A percentile compares a stretch with the other conserved stretches of the same genome.
These are phyloP conservation scores for Scutellaria galericulata DNA, from an alignment of 257 asterid species.

Conservation along the genomic window DNA sequence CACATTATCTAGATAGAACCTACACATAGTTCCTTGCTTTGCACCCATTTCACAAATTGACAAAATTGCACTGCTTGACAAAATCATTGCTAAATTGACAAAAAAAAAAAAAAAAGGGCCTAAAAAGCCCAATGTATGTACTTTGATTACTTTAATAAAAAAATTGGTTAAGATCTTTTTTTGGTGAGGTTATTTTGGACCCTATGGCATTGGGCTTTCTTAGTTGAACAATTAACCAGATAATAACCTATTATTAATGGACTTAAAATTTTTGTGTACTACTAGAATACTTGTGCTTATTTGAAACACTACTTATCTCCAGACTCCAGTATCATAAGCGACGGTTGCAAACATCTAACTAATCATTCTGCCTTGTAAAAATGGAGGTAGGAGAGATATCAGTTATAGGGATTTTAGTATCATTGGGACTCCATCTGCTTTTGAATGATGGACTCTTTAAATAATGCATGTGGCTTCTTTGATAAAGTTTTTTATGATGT, in stretches of 20 bases:
- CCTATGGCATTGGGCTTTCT: neutral
- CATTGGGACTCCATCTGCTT: neutral
- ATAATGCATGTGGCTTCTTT: neutral
- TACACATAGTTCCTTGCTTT: too few relatives aligned
- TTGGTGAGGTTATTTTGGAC: neutral
- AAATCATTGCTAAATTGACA: too few relatives aligned
- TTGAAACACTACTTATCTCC: neutral
- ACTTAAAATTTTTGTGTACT: neutral
- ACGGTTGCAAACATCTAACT: neutral
- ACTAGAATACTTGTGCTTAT: constrained; percentile 19
- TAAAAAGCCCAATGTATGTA: too few relatives aligned
- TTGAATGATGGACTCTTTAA: neutral
- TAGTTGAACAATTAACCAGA: neutral
- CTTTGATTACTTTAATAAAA: too few relatives aligned
- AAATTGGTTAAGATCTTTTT: too few relatives aligned
- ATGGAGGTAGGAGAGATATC: constrained; percentile 18
- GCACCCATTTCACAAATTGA: too few relatives aligned
- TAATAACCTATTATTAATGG: neutral
- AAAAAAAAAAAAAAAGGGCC: too few relatives aligned
- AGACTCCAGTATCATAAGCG: neutral
- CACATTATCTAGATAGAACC: too few relatives aligned
- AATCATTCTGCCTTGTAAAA: neutral
- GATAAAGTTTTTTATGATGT: neutral
- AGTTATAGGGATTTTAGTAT: neutral
- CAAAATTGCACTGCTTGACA: too few relatives aligned